Evolutionary conservation across 192 early-diverging fungal genomes (phyloP).

Genomic region (Backusella liffmaniae): DNA sequence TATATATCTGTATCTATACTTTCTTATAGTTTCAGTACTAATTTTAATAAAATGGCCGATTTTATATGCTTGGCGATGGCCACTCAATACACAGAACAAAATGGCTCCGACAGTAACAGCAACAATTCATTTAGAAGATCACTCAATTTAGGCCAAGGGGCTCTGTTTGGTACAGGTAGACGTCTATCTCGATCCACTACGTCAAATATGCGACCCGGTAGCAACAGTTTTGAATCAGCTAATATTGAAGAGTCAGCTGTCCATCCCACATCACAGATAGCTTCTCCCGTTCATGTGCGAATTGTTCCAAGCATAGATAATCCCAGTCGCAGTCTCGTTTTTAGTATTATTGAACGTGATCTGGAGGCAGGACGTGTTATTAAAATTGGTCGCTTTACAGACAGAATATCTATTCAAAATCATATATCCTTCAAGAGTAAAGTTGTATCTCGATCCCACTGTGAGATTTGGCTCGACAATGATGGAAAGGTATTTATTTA

Average conservation of each 20-base stretch:
- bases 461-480: conserved; percentile 80
- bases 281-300: conserved; percentile 40
- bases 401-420: conserved; percentile 54
- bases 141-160: conserved; percentile 6
- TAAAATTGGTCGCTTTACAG: conserved; percentile 64
- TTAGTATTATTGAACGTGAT: conserved; percentile 60
- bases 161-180: conserved; percentile 6
- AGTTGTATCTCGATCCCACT: conserved; percentile 82
- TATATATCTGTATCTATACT: background rate
- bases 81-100: conserved; percentile 7
- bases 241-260: background rate
- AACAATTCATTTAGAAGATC: conserved; percentile 17
- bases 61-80: conserved; percentile 27
- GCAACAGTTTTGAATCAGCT: background rate
- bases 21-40: background rate
- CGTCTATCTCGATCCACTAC: conserved; percentile 9
- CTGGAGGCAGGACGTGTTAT: conserved; percentile 48
- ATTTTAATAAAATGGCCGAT: conserved; percentile 18
- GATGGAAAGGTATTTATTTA: conserved; percentile 46
- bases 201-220: background rate
- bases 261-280: background rate
- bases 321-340: conserved; percentile 52
- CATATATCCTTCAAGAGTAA: conserved; percentile 75
- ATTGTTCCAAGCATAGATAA: conserved; percentile 51
- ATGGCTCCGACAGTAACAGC: background rate